Evolutionary conservation across 495 filamentous ascomycete genomes (phyloP), one percentile per base, ranked within the genome.

Genomic region (Saxophila tyrrhenica): DNA sequence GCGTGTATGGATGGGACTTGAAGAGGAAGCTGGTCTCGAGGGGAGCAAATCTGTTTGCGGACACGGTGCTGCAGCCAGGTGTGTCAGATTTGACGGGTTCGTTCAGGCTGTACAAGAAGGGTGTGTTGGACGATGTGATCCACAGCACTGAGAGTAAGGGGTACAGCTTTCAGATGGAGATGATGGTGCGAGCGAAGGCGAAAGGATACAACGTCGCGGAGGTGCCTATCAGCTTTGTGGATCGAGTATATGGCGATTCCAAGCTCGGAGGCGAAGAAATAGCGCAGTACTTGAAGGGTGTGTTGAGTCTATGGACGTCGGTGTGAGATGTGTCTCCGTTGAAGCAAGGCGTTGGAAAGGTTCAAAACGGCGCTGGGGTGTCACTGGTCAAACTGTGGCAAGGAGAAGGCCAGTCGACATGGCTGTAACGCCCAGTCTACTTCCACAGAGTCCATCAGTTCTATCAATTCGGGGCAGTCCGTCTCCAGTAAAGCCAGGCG

Each of bases 111-210:
- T 98, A 98, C 67, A 96, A 94, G 82, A 86, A 85, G 73, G 72
- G 71, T 48, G 87, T 95, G 56, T 71, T 98, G 62, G 78, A 95
- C 70, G 87, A 86, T 73, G 86, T 96, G 48, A 95, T 98, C 60
- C 72, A 73, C 64, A 85, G 81, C 65, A 95, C 89, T 39, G 83
- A 94, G 72, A 91, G 87, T 62, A 90, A 95, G 69, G 92, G 92
- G 16, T 98, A 95, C 67, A 91, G 87, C 23, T 97, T 97, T 76
- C 92, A 98, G 80, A 97, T 98, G 92, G 92, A 95, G 76, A 82
- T 87, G 81, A 86, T 87, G 83, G 87, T 94, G 2, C 78, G 91
- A 49, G 92, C 92, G 39, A 95, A 94, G 76, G 86, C 84, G 15
- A 87, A 92, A 84, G 89, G 90, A 1, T 92, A 77, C 70, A 85